Conservation (phyloP, 345 rosid genomes). For the Mallotus nudiflorus region DNA sequence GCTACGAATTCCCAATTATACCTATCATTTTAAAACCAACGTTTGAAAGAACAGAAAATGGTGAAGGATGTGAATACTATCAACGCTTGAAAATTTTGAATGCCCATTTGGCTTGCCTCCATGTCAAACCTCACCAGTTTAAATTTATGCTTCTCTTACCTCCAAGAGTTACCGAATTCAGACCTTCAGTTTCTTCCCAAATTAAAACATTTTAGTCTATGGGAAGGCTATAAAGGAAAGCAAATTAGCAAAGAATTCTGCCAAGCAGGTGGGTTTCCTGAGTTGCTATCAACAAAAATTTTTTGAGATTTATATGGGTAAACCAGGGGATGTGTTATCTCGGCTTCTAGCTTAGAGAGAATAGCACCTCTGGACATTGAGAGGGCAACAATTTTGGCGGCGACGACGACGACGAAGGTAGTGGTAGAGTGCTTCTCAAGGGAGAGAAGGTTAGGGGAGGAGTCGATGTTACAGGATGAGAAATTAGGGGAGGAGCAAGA, state of each 20-base stretch:
- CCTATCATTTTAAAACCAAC: neutral
- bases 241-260: slow-evolving; percentile 22
- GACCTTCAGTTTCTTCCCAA: slow-evolving; percentile 14
- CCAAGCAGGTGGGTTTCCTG: slow-evolving; percentile 12
- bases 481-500: too few species aligned
- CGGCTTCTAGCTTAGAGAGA: too few species aligned
- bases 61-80: too few species aligned
- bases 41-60: too few species aligned
- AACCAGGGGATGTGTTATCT: neutral
- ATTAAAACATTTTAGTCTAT: slow-evolving; percentile 10
- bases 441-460: too few species aligned
- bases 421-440: too few species aligned
- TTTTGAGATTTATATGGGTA: neutral
- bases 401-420: too few species aligned
- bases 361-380: too few species aligned
- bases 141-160: neutral
- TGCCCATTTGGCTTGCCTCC: slow-evolving; percentile 13
- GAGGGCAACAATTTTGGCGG: too few species aligned
- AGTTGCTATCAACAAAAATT: neutral
- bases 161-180: neutral
- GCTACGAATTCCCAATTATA: neutral
- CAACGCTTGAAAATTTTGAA: too few species aligned
- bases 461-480: too few species aligned
- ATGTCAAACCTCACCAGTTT: slow-evolving; percentile 8
- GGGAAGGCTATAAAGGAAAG: slow-evolving; percentile 10